phyloP scores from a whole-genome alignment of 192 early-diverging fungal species.

The Coemansia sp. region DNA sequence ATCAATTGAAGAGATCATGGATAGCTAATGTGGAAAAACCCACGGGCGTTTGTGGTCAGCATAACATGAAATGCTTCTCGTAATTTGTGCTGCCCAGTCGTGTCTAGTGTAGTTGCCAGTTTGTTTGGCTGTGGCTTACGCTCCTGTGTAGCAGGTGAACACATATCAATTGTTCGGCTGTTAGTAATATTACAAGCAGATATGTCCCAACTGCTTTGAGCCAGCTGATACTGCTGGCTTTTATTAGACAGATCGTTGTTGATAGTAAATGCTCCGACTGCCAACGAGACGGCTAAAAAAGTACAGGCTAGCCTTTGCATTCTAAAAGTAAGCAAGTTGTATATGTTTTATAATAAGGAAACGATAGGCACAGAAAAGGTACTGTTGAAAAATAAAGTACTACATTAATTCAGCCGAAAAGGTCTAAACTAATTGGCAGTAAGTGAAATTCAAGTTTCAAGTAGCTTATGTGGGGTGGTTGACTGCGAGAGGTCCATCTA shows the following conservation, averaged over 20 bases:
- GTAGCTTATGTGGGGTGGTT: neutral
- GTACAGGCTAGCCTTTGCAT: neutral
- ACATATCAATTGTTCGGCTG: neutral
- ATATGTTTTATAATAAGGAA: neutral
- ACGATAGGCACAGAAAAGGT: neutral
- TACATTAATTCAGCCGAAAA: neutral
- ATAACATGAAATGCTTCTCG: constrained; percentile 10
- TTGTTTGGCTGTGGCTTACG: neutral
- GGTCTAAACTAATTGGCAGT: neutral
- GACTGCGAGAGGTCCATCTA: neutral
- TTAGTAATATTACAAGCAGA: neutral
- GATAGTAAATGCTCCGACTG: neutral
- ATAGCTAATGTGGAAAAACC: constrained; percentile 34
- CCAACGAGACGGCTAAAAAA: neutral
- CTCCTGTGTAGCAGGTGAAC: neutral
- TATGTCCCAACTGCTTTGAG: neutral
- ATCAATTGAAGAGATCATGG: constrained; percentile 13
- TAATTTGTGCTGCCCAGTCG: neutral
- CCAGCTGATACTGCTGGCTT: neutral
- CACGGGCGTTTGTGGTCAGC: constrained; percentile 29
- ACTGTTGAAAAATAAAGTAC: neutral
- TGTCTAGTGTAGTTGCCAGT: neutral
- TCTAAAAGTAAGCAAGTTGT: neutral
- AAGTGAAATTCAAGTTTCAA: neutral
- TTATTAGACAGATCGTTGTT: neutral